Base-by-base conservation (phyloP, 73 alveolate species). In the Tetrahymena malaccensis region DNA sequence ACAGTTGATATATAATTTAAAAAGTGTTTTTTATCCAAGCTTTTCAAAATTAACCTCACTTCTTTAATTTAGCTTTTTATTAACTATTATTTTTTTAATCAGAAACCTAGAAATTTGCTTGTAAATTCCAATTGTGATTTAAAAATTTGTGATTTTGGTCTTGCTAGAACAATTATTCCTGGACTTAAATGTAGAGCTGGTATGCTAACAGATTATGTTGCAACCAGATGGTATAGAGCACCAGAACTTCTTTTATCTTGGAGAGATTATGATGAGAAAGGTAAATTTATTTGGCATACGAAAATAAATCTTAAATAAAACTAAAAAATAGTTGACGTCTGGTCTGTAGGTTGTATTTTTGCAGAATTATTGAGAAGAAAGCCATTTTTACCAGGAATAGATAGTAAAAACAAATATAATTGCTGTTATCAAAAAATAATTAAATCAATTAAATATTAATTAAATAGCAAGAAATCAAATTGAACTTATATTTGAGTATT, bases 301-400 rank as follows among this genome's bases (percentile, higher is more conserved):
- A 33, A n/a, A 56, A 15, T 4, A 33, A 35, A 34, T 10, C 58
- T 94, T 35, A 55, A 94, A 93, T 94, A 56, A 56, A 56, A 56
- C 6, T 10, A 56, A 55, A 56, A 22, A 56, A 22, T 96, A 84
- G 97, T 98, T n/a, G 99, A 98, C 93, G 96, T 97, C 85, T 98
- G 99, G 99, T 96, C 99, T 9, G 99, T 98, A 6, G 99, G 99
- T 21, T 98, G 99, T 95, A 97, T 98, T 25, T 97, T 98, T 85
- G 99, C 99, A 31, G 99, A 98, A 94, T 94, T 98, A 84, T 85
- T 98, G 89, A 95, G 97, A 44, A 96, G 99, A 96, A 98, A 96
- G 89, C 98, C 97, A 27, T 94, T 98, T 40, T 96, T 98, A 34
- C 99, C 99, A 35, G 99, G 99, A 85, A 95, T 94, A 85, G 97